Evolutionary conservation across 2,329 filamentous ascomycete species (phyloP), one percentile per base, ranked within the genome.

Genomic region (Scedosporium apiospermum): DNA sequence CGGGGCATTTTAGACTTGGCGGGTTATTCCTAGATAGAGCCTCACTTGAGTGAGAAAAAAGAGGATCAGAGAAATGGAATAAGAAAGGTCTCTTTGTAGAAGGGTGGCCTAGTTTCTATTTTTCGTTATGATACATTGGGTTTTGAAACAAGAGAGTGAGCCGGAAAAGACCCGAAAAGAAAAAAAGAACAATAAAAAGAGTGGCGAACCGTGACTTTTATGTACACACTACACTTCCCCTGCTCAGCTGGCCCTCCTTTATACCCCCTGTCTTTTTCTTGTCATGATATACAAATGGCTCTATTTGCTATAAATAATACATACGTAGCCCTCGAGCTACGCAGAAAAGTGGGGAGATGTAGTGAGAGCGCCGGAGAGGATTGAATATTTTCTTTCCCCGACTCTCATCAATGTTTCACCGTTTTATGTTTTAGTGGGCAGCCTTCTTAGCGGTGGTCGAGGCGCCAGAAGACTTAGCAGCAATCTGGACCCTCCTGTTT

Each of bases 401-500:
- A 38, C 34, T 38, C 34, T 38, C 34, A 38, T 38, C 18, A 46
- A 49, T 9, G 58, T 51, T 62, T 23, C 21, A 57, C 23, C 42
- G 53, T 26, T 34, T 30, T 63, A 4, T 21, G 16, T 49, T 30
- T 65, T 63, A 64, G 58, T 60, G 49, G 62, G 57, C 58, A 58
- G 21, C 63, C 26, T 58, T 60, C 51, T 64, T 65, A 26, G 62
- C 59, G 18, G 53, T 49, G n/a, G 62, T 62, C 42, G 49, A 55
- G 23, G 51, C 21, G 10, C 57, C 30, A 6, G 49, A 60, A 61
- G 70, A 70, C n/a, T 51, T 44, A 2, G 16, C 18, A 3, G 49
- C 46, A 3, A 30, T 42, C 58, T 60, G 49, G 65, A 83, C 58
- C 60, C 75, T 77, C 71, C 77, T 78, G 72, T 85, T 76, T 30